Evolutionary conservation across 495 filamentous ascomycete species (phyloP), one percentile per base, ranked within the genome.

Genomic region (Penicillium psychrofluorescens): DNA sequence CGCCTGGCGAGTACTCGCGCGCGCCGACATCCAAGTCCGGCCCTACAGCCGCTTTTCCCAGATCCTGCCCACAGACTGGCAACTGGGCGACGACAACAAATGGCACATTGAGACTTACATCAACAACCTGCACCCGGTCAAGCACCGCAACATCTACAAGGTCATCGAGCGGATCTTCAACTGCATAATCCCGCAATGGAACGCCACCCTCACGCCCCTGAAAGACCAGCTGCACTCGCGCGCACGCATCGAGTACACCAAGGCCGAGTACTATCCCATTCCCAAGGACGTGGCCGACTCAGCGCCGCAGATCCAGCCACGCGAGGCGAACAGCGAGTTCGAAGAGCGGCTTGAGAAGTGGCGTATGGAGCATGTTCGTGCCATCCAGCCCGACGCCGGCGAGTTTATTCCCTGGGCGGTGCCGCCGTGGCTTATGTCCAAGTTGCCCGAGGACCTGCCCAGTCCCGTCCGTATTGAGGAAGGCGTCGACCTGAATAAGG

Each of bases 51-150:
- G 51, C 0, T 36, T 48, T 11, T 71, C 54, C 40, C 68, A 75
- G 50, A 54, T 61, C 44, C 44, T 75, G 4, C 71, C 72, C 8
- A 49, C 46, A 35, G 69, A 63, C 48, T 63, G 62, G 15, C 13
- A 44, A n/a, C 57, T 66, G 33, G 45, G 54, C 27, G 51, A 47
- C 9, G 61, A 62, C 9, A 51, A 52, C 7, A 48, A 36, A 12
- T 61, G 53, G 53, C 55, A 62, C 36, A 60, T 69, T 40, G 51
- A 53, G 6, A 68, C 53, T 45, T 79, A 74, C 51, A 72, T 72
- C 54, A 72, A 70, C 50, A 70, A 70, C 44, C 62, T 72, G 31
- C 75, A 72, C 43, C 76, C 73, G 0, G 36, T 43, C 10, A 56
- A 55, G 13, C 45, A 70, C 31, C 38, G 44, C 12, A 36, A 58